Evolutionary conservation across 73 alveolate species (phyloP), one percentile per base, ranked within the genome.

Genomic region (Stentor roeselii): DNA sequence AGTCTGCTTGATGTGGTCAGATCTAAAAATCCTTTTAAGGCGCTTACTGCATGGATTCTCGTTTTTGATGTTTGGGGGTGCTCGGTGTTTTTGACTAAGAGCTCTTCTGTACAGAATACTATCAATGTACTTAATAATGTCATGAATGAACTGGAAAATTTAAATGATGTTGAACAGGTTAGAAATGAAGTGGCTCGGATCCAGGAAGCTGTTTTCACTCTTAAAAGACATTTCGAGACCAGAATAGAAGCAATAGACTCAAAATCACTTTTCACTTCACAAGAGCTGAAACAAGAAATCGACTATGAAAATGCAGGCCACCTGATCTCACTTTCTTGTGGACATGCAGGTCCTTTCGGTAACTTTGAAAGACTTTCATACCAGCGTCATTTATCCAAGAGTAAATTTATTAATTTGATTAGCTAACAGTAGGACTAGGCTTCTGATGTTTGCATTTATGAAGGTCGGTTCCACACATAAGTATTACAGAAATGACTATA

Each of bases 311-410:
- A 67, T 27, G 80, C 80, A 27, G 84, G 84, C 14, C 39, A 21
- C 39, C 39, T 76, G 39, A 37, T 76, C 30, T 67, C 84, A 35
- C 39, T 76, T 14, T 36, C 36, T 39, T 76, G 84, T 41, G 84
- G 84, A n/a, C 84, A 76, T 76, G 74, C 38, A 39, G 84, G 84
- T 14, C 75, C 84, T n/a, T 76, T 21, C 32, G 15, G 59, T 35
- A 15, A 15, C 32, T 32, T 0, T 67, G 82, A 67, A 67, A 67
- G 32, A 35, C 11, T n/a, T 15, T 15, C 32, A 15, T 67, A 67
- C 32, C 60, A 67, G 31, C 15, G 31, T 15, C 82, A 67, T 2
- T 31, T 67, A 14, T 15, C 15, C 21, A 67, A 35, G 11, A n/a
- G 60, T 32, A 35, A 35, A 15, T 67, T 67, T 67, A 67, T 67